phyloP scores from a whole-genome alignment of 257 asterid genomes.

The Ophiorrhiza pumila region DNA sequence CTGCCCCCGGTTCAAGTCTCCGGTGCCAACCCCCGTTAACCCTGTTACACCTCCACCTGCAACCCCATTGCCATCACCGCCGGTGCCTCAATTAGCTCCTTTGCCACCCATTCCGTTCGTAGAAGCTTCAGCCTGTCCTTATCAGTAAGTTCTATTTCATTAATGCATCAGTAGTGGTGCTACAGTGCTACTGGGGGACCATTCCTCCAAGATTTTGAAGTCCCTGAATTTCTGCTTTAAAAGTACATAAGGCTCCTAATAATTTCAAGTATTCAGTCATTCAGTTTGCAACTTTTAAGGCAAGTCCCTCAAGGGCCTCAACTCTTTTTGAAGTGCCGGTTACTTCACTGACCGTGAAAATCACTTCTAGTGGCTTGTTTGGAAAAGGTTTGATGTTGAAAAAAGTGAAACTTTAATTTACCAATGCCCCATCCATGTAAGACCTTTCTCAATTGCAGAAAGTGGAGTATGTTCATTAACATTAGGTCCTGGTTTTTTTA shows the following conservation, averaged over 20 bases:
- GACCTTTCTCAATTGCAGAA: no score
- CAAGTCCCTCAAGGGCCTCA: no score
- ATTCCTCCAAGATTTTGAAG: neutral
- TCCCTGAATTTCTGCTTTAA: neutral
- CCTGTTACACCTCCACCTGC: constrained; percentile 33
- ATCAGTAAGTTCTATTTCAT: constrained; percentile 51
- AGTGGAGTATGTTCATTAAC: neutral
- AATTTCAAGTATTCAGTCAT: no score
- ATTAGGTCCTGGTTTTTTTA: neutral
- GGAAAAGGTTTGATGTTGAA: neutral
- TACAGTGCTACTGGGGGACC: no score
- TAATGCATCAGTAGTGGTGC: neutral
- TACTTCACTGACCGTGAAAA: neutral
- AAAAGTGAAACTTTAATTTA: no score
- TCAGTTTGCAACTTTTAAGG: no score
- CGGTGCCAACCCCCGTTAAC: constrained; percentile 18
- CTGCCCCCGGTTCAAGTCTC: constrained; percentile 48
- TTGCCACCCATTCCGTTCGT: constrained; percentile 42
- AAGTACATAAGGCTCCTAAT: no score
- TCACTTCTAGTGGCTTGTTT: neutral
- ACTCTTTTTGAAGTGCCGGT: neutral
- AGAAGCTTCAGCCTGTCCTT: constrained; percentile 77
- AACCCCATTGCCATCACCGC: constrained; percentile 24
- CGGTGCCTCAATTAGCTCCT: constrained; percentile 38
- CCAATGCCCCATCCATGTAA: no score